A percentile compares a stretch with the other conserved stretches of the same genome.
Conservation (phyloP, 179 eudicot genomes). For the Beta lomatogona region DNA sequence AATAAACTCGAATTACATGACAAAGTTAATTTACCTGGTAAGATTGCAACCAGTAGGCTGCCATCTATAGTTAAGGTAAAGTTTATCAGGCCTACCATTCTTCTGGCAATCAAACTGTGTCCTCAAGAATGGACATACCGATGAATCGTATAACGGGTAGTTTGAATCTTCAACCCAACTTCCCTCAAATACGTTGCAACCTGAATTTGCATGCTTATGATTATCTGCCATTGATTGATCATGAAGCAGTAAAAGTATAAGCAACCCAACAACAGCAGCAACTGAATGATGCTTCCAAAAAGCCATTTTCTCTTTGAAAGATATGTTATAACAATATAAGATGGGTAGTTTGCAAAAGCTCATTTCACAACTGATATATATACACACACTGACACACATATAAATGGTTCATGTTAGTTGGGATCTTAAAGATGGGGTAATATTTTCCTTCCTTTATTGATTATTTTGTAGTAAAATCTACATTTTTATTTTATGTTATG, state of each 20-base stretch:
- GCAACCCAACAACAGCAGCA: not conserved
- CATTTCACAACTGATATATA: not conserved
- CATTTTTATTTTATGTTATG: not conserved
- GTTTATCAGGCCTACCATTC: constrained; percentile 56
- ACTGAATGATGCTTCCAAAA: not conserved
- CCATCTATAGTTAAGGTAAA: constrained; percentile 62
- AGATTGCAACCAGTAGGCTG: constrained; percentile 53
- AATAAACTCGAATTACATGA: not conserved
- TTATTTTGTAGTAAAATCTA: not conserved
- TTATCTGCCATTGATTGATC: not conserved
- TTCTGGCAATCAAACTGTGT: constrained; percentile 48
- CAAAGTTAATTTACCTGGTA: constrained; percentile 38
- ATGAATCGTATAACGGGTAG: constrained; percentile 50
- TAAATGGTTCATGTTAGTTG: not conserved
- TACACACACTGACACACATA: too few species aligned
- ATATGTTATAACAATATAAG: not conserved
- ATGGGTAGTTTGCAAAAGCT: not conserved
- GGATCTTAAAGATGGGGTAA: not conserved
- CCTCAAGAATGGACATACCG: constrained; percentile 53
- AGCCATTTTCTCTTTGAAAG: not conserved
- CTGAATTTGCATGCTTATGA: not conserved
- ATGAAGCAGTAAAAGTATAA: not conserved
- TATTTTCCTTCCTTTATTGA: not conserved
- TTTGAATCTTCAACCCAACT: constrained; percentile 6
- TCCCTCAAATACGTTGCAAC: constrained; percentile 10